These are phyloP conservation scores for Orbilia brochopaga DNA, from an alignment of 2,329 filamentous ascomycete genomes.

Conservation along the genomic window DNA sequence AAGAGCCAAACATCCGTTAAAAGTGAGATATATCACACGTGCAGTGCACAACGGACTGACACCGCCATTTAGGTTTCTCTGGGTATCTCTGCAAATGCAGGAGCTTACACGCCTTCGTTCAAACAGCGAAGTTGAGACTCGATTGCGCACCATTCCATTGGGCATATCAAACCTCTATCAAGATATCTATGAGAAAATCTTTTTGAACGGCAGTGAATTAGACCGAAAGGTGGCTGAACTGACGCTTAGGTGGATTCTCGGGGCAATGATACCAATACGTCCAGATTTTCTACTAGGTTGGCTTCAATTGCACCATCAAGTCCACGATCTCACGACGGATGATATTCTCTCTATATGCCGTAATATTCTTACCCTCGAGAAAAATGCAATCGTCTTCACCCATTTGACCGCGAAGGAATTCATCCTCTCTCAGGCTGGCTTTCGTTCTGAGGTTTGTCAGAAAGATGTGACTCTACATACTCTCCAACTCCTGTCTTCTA, in stretches of 20 bases:
- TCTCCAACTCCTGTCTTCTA: not conserved
- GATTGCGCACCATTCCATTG: not conserved
- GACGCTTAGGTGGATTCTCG: not conserved
- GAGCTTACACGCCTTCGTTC: not conserved
- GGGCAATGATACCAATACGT: not conserved
- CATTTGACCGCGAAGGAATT: conserved; percentile 8
- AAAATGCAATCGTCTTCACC: not conserved
- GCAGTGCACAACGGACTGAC: not conserved
- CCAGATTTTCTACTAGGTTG: not conserved
- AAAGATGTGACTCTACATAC: not conserved
- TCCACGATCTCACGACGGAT: not conserved
- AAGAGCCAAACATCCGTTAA: not conserved
- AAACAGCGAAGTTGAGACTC: not conserved
- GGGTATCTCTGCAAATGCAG: conserved; percentile 7
- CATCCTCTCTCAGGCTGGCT: not conserved
- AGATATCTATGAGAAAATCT: not conserved
- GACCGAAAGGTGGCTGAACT: not conserved
- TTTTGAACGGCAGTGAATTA: not conserved
- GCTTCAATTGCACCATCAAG: not conserved
- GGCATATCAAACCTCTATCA: not conserved
- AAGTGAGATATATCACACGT: not conserved
- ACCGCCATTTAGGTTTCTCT: not conserved
- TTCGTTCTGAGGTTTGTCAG: not conserved
- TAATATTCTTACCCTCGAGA: not conserved
- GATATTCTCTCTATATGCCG: conserved; percentile 9